A percentile compares a stretch with the other conserved stretches of the same genome.
Conservation (phyloP, 805 yeast species). For the Candida manassasensis region DNA sequence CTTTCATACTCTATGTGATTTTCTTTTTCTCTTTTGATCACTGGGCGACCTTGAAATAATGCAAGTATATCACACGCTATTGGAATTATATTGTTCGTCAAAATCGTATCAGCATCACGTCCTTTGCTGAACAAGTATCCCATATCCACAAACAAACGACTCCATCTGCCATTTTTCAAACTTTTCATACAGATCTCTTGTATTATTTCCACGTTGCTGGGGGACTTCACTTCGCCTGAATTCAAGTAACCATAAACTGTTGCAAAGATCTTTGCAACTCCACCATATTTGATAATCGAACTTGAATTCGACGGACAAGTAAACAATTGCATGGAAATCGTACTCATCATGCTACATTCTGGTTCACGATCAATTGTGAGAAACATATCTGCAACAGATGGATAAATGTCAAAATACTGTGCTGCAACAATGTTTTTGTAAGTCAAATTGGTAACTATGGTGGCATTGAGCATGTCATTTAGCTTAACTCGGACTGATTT, state of each 20-base stretch:
- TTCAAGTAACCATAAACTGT: conserved; percentile 62
- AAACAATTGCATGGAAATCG: conserved; percentile 78
- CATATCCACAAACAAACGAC: conserved; percentile 74
- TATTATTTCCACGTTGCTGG: conserved; percentile 35
- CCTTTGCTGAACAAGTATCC: conserved; percentile 74
- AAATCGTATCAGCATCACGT: conserved; percentile 46
- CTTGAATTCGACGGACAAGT: conserved; percentile 83
- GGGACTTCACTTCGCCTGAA: conserved; percentile 43
- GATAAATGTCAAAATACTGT: conserved; percentile 82
- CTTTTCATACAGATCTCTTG: conserved; percentile 38
- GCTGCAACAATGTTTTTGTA: conserved; percentile 60
- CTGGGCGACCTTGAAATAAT: conserved; percentile 75
- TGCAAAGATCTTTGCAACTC: conserved; percentile 56
- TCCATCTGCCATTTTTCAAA: conserved; percentile 68
- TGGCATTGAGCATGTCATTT: conserved; percentile 61
- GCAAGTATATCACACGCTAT: conserved; percentile 62
- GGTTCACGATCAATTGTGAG: conserved; percentile 81
- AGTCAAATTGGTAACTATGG: conserved; percentile 55
- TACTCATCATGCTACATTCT: conserved; percentile 67
- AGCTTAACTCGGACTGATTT: conserved; percentile 52
- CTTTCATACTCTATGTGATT: conserved; percentile 90
- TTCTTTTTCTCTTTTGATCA: conserved; percentile 65
- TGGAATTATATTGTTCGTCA: conserved; percentile 42
- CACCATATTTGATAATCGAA: conserved; percentile 58
- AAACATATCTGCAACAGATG: conserved; percentile 65